Base-by-base conservation (phyloP, 352 stramenopile genomes). In the Phytopythium mirpurense region DNA sequence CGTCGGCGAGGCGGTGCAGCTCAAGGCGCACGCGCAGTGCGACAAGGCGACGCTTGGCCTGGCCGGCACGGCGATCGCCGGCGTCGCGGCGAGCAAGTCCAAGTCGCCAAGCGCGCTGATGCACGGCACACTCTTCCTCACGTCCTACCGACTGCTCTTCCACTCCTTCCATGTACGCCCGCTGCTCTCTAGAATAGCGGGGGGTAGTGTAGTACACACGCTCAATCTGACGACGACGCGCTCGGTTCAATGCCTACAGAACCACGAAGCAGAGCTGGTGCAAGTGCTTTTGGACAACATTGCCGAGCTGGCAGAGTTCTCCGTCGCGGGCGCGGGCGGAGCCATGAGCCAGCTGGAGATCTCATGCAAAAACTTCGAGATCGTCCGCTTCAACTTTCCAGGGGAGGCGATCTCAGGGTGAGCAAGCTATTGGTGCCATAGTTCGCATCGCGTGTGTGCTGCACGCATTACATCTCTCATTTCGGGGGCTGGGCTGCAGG, bases 311-410 rank as follows among this genome's bases (percentile, higher is more conserved):
- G 79, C 75, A 8, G 83, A 91, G 38, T 67, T 74, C 6, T 70
- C 71, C 5, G 63, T 76, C 19, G 67, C 56, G 40, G 65, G 59
- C 35, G 84, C 72, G 49, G 62, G 60, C 9, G 70, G 68, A 2
- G 57, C 69, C 27, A 74, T 78, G 70, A 86, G 72, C 51, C 78
- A 88, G 53, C 62, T 93, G 41, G 81, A 93, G 65, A 67, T 93
- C 54, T 79, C 83, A 40, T 92, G 81, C 73, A 94, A 94, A 59
- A 94, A 91, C 53, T 92, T 94, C 57, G 72, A 88, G 49, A 70
- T 94, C 36, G 55, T 91, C 23, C 86, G 82, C 41, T 89, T 92
- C 46, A 79, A 81, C 35, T 92, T 92, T 34, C 77, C 79, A 0
- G 74, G 67, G 27, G 79, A 92, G 26, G 47, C 69, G 3, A 78